Evolutionary conservation across 345 rosid genomes (phyloP), one percentile per base, ranked within the genome.

Genomic region (Jatropha curcas): DNA sequence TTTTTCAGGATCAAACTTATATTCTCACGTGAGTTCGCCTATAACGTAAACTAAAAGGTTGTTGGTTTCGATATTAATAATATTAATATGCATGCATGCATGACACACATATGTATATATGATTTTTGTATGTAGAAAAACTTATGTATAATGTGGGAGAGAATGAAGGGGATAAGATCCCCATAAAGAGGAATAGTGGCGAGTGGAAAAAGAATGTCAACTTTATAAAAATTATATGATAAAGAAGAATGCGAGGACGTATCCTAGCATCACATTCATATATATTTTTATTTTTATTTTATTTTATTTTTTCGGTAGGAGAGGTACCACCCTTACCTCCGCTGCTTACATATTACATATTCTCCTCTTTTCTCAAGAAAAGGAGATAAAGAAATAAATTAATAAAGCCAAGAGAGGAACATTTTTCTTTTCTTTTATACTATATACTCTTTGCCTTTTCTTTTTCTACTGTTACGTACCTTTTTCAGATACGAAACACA

Each of bases 211-310:
- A 77, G 80, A 80, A 77, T 74, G 84, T 76, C 67, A 81, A 76
- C 70, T 82, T 84, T 75, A 52, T 1, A 27, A 5, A 0, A 53
- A 16, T 56, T 7, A 61, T 64, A 61, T 64, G 57, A 67, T 68
- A 68, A 73, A 7, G 71, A 31, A 79, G 75, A 68, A 61, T 58
- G 76, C 85, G 58, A 76, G 57, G 77, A 68, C 89, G 89, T 85
- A 71, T 73, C 89, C 71, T 81, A 80, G 86, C 87, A 77, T 83
- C 86, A 28, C 83, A 48, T n/a, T n/a, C n/a, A n/a, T n/a, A n/a
- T n/a, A n/a, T 48, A 16, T 10, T 46, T 31, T 71, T 22, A 41
- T 76, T 45, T 34, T 37, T 31, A 13, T 41, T 50, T 59, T 25
- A 34, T 9, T 9, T 20, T 48, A 27, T 30, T 39, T 30, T 12